Conservation (phyloP, 2,329 filamentous ascomycete genomes). For the Albifimbria verrucaria region DNA sequence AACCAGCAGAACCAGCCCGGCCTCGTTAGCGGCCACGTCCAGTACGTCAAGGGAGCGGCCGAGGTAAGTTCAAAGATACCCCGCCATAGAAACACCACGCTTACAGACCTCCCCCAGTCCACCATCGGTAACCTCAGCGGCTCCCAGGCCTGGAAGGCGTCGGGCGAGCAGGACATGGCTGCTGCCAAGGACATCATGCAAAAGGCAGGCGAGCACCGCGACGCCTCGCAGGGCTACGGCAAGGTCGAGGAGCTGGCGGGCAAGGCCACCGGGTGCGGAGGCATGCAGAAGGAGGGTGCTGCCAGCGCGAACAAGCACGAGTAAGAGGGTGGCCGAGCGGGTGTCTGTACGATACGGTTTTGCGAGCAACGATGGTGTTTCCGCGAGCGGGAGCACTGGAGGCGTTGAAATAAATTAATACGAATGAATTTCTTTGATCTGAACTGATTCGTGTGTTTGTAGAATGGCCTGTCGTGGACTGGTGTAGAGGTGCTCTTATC, state of each 20-base stretch:
- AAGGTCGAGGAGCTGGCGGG: conserved; percentile 64
- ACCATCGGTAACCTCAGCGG: conserved; percentile 60
- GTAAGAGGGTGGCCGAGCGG: conserved; percentile 1
- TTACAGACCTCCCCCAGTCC: conserved; percentile 34
- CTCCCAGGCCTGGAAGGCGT: conserved; percentile 59
- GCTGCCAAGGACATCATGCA: conserved; percentile 62
- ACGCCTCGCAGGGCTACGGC: conserved; percentile 56
- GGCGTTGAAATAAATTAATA: too few species aligned
- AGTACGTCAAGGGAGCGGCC: conserved; percentile 66
- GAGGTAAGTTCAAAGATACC: conserved; percentile 44
- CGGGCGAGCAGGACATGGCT: conserved; percentile 62
- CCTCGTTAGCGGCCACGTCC: conserved; percentile 60
- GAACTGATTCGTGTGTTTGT: too few species aligned
- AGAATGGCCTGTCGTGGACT: too few species aligned
- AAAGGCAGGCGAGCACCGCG: conserved; percentile 52
- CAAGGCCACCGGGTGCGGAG: conserved; percentile 62
- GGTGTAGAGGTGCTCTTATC: too few species aligned
- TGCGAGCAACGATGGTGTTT: too few species aligned
- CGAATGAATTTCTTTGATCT: too few species aligned
- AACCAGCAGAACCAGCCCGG: conserved; percentile 44
- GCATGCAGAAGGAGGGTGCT: conserved; percentile 63
- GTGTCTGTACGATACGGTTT: neutral
- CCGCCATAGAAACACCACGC: neutral
- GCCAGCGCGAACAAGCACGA: conserved; percentile 40
- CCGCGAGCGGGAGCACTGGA: too few species aligned